These are phyloP conservation scores for Apiotrichum laibachii DNA, from an alignment of 1,284 basidiomycete species.

Conservation along the genomic window DNA sequence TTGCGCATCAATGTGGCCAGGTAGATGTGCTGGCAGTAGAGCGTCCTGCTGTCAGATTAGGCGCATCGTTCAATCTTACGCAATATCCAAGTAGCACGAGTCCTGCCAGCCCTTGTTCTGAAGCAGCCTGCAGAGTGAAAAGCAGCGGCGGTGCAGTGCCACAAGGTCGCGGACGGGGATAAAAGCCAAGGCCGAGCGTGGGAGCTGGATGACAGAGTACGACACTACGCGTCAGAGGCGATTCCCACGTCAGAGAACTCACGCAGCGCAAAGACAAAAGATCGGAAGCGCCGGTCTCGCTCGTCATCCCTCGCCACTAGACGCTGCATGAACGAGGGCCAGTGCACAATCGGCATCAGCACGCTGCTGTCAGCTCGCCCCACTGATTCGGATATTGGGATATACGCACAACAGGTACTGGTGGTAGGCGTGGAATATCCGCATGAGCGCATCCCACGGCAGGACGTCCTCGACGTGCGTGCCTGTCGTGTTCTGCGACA, in stretches of 20 bases:
- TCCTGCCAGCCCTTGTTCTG: slow-evolving; percentile 22
- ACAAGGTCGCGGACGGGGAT: slow-evolving; percentile 25
- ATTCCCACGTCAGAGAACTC: neutral
- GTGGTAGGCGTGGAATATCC: slow-evolving; percentile 30
- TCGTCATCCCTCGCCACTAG: slow-evolving; percentile 32
- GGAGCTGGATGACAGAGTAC: slow-evolving; percentile 36
- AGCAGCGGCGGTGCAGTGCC: slow-evolving; percentile 28
- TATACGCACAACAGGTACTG: slow-evolving; percentile 31
- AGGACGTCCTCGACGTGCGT: slow-evolving; percentile 25
- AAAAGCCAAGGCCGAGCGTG: slow-evolving; percentile 28
- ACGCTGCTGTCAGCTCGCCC: slow-evolving; percentile 15
- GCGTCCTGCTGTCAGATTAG: slow-evolving; percentile 15
- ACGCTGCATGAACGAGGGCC: slow-evolving; percentile 35
- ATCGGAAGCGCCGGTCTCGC: slow-evolving; percentile 22
- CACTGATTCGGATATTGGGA: neutral
- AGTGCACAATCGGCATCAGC: slow-evolving; percentile 33
- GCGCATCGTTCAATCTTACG: slow-evolving; percentile 1
- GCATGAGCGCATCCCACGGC: slow-evolving; percentile 25
- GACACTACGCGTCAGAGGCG: slow-evolving; percentile 20
- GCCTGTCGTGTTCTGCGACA: neutral
- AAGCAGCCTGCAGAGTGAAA: slow-evolving; percentile 20
- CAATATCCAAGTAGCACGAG: slow-evolving; percentile 18
- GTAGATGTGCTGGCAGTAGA: slow-evolving; percentile 38
- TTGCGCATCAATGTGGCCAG: slow-evolving; percentile 30
- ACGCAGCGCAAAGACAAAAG: slow-evolving; percentile 32